These are phyloP conservation scores for Salix brachista DNA, from an alignment of 345 rosid species.

Conservation along the genomic window DNA sequence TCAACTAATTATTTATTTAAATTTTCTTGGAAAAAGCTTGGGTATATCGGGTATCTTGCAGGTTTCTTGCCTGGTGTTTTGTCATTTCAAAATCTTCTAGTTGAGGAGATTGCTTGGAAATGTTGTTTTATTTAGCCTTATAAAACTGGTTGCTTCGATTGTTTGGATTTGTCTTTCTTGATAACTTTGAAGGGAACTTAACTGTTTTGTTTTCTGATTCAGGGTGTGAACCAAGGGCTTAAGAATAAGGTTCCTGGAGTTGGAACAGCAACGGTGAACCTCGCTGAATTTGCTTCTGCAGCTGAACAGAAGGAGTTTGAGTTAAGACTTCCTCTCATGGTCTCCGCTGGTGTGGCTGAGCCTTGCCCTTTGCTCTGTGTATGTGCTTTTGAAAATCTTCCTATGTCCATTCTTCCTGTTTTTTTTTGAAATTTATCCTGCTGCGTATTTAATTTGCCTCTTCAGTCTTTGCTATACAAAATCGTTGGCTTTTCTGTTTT, in stretches of 20 bases:
- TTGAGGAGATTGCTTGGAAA: background rate
- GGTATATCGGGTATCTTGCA: background rate
- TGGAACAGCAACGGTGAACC: slow-evolving; percentile 57
- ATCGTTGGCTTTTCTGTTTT: background rate
- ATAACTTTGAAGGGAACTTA: background rate
- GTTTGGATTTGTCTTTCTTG: background rate
- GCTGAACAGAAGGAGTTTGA: slow-evolving; percentile 58
- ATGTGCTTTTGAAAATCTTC: slow-evolving; percentile 26
- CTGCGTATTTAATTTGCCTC: background rate
- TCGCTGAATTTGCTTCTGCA: slow-evolving; percentile 56
- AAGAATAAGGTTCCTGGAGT: slow-evolving; percentile 53
- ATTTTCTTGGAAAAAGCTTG: background rate
- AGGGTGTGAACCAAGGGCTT: slow-evolving; percentile 58
- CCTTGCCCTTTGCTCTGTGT: slow-evolving; percentile 40
- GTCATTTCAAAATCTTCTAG: background rate
- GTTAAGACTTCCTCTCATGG: slow-evolving; percentile 50
- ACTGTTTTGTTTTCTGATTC: slow-evolving; percentile 10
- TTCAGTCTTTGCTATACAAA: background rate
- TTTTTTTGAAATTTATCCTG: slow-evolving; percentile 3
- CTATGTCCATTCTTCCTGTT: background rate
- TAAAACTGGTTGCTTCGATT: background rate
- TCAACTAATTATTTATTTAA: background rate
- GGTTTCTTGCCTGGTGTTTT: background rate
- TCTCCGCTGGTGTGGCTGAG: slow-evolving; percentile 30
- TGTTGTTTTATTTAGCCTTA: background rate